Percentiles rank a stretch among this genome's conserved stretches.
Evolutionary conservation across 371 early-diverging fungal genomes (phyloP).

Genomic region (Conidiobolus coronatus): DNA sequence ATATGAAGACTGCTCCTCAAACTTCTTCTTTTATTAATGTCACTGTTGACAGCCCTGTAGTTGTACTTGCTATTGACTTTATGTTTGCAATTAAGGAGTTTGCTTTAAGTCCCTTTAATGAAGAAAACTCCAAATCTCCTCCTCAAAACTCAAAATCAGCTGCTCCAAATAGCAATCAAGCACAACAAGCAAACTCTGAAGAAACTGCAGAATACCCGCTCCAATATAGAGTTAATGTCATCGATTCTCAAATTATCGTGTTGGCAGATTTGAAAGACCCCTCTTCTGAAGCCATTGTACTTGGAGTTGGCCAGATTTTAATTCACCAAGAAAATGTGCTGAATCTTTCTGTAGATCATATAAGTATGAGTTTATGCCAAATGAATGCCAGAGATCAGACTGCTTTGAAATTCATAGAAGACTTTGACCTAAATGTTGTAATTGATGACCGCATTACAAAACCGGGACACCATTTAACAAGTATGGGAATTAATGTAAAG

Average conservation of each 20-base stretch:
- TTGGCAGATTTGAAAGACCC: slow-evolving; percentile 48
- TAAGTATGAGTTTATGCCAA: slow-evolving; percentile 78
- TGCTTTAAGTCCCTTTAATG: slow-evolving; percentile 30
- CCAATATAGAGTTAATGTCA: slow-evolving; percentile 45
- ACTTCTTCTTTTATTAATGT: slow-evolving; percentile 22
- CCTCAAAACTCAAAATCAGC: too few relatives aligned
- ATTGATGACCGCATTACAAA: slow-evolving; percentile 38
- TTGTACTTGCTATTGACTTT: slow-evolving; percentile 69
- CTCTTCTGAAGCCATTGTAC: slow-evolving; percentile 70
- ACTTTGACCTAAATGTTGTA: slow-evolving; percentile 54
- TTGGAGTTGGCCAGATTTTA: slow-evolving; percentile 53
- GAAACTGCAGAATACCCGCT: slow-evolving; percentile 7
- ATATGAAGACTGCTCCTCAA: slow-evolving; percentile 9
- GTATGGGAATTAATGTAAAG: slow-evolving; percentile 31
- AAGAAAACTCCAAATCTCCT: slow-evolving; percentile 1
- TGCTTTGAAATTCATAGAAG: slow-evolving; percentile 63
- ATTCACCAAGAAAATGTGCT: slow-evolving; percentile 51
- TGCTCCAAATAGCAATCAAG: background rate
- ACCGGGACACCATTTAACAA: slow-evolving; percentile 25
- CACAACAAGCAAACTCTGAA: slow-evolving; percentile 5
- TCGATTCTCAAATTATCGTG: slow-evolving; percentile 70
- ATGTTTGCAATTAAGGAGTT: slow-evolving; percentile 43
- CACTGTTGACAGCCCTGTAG: slow-evolving; percentile 60
- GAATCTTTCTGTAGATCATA: slow-evolving; percentile 45
- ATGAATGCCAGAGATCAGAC: slow-evolving; percentile 67